phyloP scores from a whole-genome alignment of 2,329 filamentous ascomycete species.

The Cordyceps militaris region DNA sequence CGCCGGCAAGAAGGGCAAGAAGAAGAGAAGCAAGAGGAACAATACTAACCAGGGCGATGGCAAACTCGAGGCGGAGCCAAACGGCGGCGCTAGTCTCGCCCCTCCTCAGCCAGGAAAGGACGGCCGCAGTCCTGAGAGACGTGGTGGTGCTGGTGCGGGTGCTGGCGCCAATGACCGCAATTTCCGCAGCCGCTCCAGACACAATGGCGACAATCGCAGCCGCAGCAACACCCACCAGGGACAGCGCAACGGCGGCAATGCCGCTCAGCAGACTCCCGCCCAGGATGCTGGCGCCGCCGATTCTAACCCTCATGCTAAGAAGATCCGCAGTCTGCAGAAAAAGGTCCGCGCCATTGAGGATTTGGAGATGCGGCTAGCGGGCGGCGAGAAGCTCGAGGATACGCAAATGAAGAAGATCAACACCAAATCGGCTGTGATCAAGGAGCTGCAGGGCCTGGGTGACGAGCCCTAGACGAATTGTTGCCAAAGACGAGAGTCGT shows the following conservation, averaged over 20 bases:
- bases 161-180: constrained; percentile 31
- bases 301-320: constrained; percentile 79
- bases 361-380: constrained; percentile 90
- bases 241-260: constrained; percentile 21
- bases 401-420: constrained; percentile 98
- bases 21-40: constrained; percentile 83
- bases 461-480: constrained; percentile 21
- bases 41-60: constrained; percentile 48
- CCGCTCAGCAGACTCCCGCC: constrained; percentile 20
- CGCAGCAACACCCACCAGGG: constrained; percentile 45
- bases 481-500: not conserved
- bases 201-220: constrained; percentile 39
- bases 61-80: constrained; percentile 39
- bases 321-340: constrained; percentile 86
- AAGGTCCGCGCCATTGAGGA: constrained; percentile 98
- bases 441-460: constrained; percentile 64
- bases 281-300: constrained; percentile 39
- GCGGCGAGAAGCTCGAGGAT: constrained; percentile 94
- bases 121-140: constrained; percentile 60
- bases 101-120: constrained; percentile 42
- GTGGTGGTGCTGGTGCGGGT: constrained; percentile 37
- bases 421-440: constrained; percentile 76
- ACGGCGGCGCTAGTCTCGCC: constrained; percentile 40
- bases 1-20: constrained; percentile 89
- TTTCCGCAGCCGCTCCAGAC: constrained; percentile 51